phyloP scores from a whole-genome alignment of 768 basidiomycete genomes.

The Trametes maxima region DNA sequence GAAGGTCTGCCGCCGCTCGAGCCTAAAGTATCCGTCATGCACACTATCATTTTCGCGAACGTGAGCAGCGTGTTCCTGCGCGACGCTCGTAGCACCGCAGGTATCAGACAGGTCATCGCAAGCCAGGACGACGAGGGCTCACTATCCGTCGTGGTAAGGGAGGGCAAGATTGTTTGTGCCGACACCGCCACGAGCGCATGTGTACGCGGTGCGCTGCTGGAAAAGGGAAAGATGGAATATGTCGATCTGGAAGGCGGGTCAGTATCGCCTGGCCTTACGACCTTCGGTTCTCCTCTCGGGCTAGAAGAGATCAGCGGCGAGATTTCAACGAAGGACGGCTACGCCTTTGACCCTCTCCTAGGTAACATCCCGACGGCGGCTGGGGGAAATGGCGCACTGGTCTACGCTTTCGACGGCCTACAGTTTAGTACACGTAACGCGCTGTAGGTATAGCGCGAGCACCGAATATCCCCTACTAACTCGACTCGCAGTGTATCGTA shows the following conservation, averaged over 20 bases:
- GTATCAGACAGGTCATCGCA: conserved; percentile 34
- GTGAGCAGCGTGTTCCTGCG: conserved; percentile 54
- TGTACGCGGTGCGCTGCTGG: not conserved
- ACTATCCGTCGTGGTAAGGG: conserved; percentile 50
- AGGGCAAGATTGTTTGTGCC: conserved; percentile 60
- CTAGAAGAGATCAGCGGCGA: conserved; percentile 70
- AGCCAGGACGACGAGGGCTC: conserved; percentile 19
- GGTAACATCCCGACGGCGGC: conserved; percentile 38
- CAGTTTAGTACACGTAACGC: conserved; percentile 63
- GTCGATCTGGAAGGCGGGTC: conserved; percentile 71
- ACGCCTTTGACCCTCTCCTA: conserved; percentile 49
- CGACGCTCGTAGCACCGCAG: conserved; percentile 26
- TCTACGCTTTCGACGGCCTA: conserved; percentile 73
- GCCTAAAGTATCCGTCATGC: conserved; percentile 36
- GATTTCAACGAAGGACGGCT: conserved; percentile 56
- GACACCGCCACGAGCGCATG: conserved; percentile 38
- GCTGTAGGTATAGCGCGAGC: conserved; percentile 40
- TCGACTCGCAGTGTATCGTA: conserved; percentile 64
- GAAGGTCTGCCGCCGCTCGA: conserved; percentile 69
- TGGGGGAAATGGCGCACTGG: conserved; percentile 40
- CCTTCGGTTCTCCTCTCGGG: conserved; percentile 66
- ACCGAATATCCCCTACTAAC: not conserved
- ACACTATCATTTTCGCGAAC: conserved; percentile 63
- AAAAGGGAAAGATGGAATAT: conserved; percentile 20
- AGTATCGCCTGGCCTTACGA: conserved; percentile 62